Percentiles rank a stretch among this genome's conserved stretches.
phyloP scores from a whole-genome alignment of 1,139 yeast genomes.

The Saccharomycopsis phalli region DNA sequence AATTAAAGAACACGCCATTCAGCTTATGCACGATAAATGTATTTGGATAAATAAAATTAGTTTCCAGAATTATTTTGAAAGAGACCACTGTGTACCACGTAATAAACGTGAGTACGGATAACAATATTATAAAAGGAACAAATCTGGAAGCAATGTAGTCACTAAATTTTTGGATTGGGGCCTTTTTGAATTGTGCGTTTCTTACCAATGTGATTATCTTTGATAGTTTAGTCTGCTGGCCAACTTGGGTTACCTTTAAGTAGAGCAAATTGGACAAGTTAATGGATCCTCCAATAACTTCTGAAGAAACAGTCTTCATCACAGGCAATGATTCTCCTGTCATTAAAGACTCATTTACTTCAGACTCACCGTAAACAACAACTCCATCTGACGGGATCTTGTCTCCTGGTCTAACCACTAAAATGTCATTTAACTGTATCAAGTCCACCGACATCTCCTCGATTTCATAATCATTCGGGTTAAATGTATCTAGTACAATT shows the following conservation, averaged over 20 bases:
- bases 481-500: conserved; percentile 17
- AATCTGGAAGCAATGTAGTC: conserved; percentile 79
- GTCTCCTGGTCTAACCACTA: conserved; percentile 75
- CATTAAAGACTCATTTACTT: conserved; percentile 68
- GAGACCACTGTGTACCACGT: conserved; percentile 51
- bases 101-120: conserved; percentile 57
- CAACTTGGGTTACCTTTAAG: conserved; percentile 59
- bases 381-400: conserved; percentile 89
- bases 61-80: conserved; percentile 8
- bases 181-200: conserved; percentile 80
- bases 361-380: conserved; percentile 56
- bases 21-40: conserved; percentile 42
- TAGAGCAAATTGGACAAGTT: conserved; percentile 72
- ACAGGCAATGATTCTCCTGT: conserved; percentile 65
- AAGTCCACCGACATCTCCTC: conserved; percentile 56
- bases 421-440: conserved; percentile 68
- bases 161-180: conserved; percentile 86
- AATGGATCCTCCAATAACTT: conserved; percentile 82
- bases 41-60: conserved; percentile 40
- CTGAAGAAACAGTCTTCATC: conserved; percentile 47
- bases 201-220: conserved; percentile 81
- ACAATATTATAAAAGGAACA: conserved; percentile 63
- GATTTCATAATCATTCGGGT: conserved; percentile 16
- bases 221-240: conserved; percentile 77
- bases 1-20: conserved; percentile 55